Evolutionary conservation across 2,329 filamentous ascomycete species (phyloP).

Genomic region (Colletotrichum sp.): DNA sequence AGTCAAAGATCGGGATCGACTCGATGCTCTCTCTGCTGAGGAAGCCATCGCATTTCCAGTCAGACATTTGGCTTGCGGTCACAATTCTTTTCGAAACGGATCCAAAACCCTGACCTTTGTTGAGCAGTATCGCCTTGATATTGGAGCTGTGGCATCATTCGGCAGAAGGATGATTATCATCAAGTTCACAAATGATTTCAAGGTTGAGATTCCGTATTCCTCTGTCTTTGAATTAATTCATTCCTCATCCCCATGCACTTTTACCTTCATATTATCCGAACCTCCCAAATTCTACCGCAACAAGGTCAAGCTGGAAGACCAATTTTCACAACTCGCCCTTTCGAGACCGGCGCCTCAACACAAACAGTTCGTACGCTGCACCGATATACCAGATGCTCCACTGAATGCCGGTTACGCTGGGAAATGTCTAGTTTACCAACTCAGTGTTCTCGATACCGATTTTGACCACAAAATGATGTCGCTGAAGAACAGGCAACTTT

Average conservation of each 20-base stretch:
- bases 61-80: slow-evolving; percentile 44
- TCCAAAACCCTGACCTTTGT: slow-evolving; percentile 44
- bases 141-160: slow-evolving; percentile 44
- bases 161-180: slow-evolving; percentile 47
- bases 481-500: slow-evolving; percentile 27
- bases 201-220: slow-evolving; percentile 49
- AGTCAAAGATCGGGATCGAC: slow-evolving; percentile 24
- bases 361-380: not conserved
- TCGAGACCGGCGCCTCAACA: not conserved
- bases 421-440: slow-evolving; percentile 51
- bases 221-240: slow-evolving; percentile 52
- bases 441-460: slow-evolving; percentile 30
- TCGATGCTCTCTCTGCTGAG: slow-evolving; percentile 11
- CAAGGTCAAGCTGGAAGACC: not conserved
- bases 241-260: slow-evolving; percentile 35
- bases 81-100: slow-evolving; percentile 44
- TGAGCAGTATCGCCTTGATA: slow-evolving; percentile 42
- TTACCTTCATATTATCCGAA: slow-evolving; percentile 57
- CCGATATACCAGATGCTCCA: slow-evolving; percentile 25
- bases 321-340: not conserved
- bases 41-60: slow-evolving; percentile 25
- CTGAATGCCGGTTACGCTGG: slow-evolving; percentile 39
- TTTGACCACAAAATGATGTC: slow-evolving; percentile 25
- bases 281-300: slow-evolving; percentile 53
- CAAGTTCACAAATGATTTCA: slow-evolving; percentile 25